Percentiles rank a stretch among this genome's conserved stretches.
phyloP scores from a whole-genome alignment of 495 filamentous ascomycete species.

The Penicillium angulare region DNA sequence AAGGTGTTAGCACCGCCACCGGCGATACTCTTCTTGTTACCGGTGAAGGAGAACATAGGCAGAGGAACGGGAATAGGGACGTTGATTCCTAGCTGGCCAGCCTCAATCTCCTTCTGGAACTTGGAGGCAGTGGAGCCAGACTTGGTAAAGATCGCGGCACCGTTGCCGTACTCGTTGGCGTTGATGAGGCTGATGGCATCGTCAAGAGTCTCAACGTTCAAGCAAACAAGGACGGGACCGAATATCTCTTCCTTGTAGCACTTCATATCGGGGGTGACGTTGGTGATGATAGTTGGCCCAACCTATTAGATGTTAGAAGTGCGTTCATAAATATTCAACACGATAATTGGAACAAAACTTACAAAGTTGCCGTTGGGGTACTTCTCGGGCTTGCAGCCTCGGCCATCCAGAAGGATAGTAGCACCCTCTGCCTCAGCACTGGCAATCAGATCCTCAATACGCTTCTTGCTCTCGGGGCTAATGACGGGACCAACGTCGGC shows the following conservation, averaged over 20 bases:
- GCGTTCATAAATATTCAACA: no score
- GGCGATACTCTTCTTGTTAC: constrained; percentile 95
- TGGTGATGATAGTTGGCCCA: constrained; percentile 90
- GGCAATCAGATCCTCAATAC: constrained; percentile 86
- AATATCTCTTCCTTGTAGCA: constrained; percentile 99
- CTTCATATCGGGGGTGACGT: constrained; percentile 86
- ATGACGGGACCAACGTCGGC: constrained; percentile 98
- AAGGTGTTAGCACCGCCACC: constrained; percentile 93
- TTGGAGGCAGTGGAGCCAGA: constrained; percentile 58
- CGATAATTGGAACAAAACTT: constrained; percentile 20
- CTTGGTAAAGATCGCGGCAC: constrained; percentile 66
- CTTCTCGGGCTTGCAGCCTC: constrained; percentile 82
- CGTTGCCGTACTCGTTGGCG: constrained; percentile 69
- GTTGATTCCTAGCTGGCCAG: constrained; percentile 57
- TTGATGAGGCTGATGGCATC: constrained; percentile 69
- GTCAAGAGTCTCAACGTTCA: constrained; percentile 77
- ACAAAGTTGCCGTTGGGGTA: constrained; percentile 98
- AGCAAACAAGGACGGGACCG: constrained; percentile 67
- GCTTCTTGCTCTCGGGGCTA: constrained; percentile 82
- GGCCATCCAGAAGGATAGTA: constrained; percentile 89
- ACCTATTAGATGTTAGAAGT: constrained; percentile 38
- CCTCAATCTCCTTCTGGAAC: constrained; percentile 65
- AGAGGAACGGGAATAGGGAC: constrained; percentile 83
- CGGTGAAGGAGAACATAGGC: constrained; percentile 97
- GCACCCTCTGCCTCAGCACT: constrained; percentile 91